Percentiles rank a stretch among this genome's conserved stretches.
These are phyloP conservation scores for Metarhizium sp. DNA, from an alignment of 2,329 filamentous ascomycete species.

Conservation along the genomic window DNA sequence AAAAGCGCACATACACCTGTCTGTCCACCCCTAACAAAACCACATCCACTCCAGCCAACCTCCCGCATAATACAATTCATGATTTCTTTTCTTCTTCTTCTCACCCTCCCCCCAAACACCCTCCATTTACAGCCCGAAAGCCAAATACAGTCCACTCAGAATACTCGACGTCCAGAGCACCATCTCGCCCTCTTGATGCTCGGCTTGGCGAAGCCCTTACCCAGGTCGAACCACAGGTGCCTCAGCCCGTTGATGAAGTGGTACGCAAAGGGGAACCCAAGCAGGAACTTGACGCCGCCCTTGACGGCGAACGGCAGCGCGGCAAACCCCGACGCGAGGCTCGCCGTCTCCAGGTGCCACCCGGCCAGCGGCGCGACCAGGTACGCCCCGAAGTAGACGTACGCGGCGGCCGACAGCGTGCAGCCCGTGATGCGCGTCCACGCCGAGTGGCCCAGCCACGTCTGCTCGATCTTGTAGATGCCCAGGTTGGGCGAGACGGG, in stretches of 20 bases:
- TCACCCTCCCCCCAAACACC: not conserved
- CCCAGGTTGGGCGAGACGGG: constrained; percentile 76
- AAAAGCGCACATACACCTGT: not conserved
- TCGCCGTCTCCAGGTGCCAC: constrained; percentile 49
- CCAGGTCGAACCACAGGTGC: constrained; percentile 44
- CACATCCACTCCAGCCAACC: not conserved
- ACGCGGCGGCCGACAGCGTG: constrained; percentile 62
- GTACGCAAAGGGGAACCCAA: constrained; percentile 51
- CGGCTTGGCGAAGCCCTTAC: constrained; percentile 39
- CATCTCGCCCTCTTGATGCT: constrained; percentile 37
- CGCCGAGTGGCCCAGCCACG: constrained; percentile 64
- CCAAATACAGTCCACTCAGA: constrained; percentile 32
- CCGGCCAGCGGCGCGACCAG: constrained; percentile 67
- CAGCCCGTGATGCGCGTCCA: constrained; percentile 80
- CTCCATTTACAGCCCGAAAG: constrained; percentile 34
- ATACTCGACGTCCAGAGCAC: constrained; percentile 39
- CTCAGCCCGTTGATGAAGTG: constrained; percentile 47
- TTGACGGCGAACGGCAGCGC: constrained; percentile 50
- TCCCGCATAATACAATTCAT: not conserved
- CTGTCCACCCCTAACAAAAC: not conserved
- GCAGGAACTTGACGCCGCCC: constrained; percentile 43
- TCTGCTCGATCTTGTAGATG: constrained; percentile 83
- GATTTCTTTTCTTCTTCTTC: not conserved
- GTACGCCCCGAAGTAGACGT: constrained; percentile 74
- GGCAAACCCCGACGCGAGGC: constrained; percentile 51